These are phyloP conservation scores for Hyaloraphidium curvatum DNA, from an alignment of 192 early-diverging fungal species.

Conservation along the genomic window DNA sequence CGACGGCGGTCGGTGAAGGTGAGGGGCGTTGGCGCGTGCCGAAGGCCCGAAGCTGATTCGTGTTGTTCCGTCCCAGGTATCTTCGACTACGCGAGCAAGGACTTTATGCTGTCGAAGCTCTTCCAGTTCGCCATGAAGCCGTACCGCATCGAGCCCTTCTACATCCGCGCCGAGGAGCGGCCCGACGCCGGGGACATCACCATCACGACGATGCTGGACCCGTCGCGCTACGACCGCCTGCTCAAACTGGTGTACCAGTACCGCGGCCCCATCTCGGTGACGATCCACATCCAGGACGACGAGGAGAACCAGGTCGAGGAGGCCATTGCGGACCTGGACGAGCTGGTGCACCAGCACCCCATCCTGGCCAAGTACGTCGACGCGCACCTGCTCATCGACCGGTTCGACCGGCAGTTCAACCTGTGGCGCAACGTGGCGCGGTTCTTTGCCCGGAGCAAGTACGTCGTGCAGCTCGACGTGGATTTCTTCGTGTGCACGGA, in stretches of 20 bases:
- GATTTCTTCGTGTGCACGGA: conserved; percentile 38
- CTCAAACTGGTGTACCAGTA: not conserved
- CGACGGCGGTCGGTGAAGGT: no score
- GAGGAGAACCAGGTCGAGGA: conserved; percentile 23
- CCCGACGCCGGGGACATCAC: not conserved
- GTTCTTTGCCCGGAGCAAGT: conserved; percentile 36
- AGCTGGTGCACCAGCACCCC: conserved; percentile 25
- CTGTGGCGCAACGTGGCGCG: conserved; percentile 45
- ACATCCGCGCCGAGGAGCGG: not conserved
- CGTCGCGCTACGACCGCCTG: not conserved
- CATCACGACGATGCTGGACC: not conserved
- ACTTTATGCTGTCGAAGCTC: no score
- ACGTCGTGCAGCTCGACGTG: conserved; percentile 37
- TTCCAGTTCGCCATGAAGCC: not conserved
- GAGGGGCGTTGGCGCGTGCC: no score
- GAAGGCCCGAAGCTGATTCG: no score
- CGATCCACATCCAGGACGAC: conserved; percentile 30
- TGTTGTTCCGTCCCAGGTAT: no score
- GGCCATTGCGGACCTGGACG: conserved; percentile 25
- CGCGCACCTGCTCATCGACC: conserved; percentile 36
- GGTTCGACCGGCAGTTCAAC: conserved; percentile 40
- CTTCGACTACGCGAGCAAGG: no score
- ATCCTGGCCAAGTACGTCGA: conserved; percentile 29
- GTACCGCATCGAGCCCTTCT: not conserved
- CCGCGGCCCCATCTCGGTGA: conserved; percentile 28